A percentile compares a stretch with the other conserved stretches of the same genome.
phyloP scores from a whole-genome alignment of 2,329 filamentous ascomycete genomes.

The Didymella pinodella region DNA sequence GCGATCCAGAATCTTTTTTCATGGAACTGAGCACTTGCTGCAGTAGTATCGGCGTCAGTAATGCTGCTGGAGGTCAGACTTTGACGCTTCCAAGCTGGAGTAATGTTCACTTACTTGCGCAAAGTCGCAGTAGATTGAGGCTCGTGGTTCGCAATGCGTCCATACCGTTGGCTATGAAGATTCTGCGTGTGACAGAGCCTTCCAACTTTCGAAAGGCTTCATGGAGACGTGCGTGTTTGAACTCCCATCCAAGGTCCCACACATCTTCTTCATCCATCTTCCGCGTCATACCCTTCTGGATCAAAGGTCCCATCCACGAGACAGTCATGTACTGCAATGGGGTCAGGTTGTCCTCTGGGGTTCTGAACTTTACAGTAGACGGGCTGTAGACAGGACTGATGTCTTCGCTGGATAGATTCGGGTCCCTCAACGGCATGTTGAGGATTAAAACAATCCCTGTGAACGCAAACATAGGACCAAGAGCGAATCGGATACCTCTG shows the following conservation, averaged over 20 bases:
- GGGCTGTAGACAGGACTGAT: conserved; percentile 67
- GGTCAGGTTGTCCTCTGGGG: conserved; percentile 79
- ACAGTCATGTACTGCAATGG: conserved; percentile 87
- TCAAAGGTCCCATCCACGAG: conserved; percentile 81
- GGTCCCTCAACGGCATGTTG: conserved; percentile 74
- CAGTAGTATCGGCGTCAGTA: conserved; percentile 71
- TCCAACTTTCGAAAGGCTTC: conserved; percentile 74
- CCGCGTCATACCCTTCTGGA: conserved; percentile 67
- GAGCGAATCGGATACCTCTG: conserved; percentile 44
- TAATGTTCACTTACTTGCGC: conserved; percentile 54
- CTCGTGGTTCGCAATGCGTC: conserved; percentile 74
- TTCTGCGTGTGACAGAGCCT: conserved; percentile 74
- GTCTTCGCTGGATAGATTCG: conserved; percentile 59
- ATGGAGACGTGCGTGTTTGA: conserved; percentile 80
- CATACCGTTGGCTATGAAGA: conserved; percentile 78
- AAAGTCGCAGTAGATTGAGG: conserved; percentile 70
- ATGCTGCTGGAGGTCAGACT: conserved; percentile 24
- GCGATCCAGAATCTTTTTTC: conserved; percentile 62
- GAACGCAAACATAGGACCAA: conserved; percentile 54
- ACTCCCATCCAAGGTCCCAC: conserved; percentile 80
- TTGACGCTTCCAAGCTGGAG: not conserved
- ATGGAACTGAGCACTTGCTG: conserved; percentile 75
- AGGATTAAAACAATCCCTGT: conserved; percentile 63
- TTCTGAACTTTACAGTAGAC: conserved; percentile 69
- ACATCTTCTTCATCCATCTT: conserved; percentile 81